Base-by-base conservation (phyloP, 768 basidiomycete species). In the Boletus reticulatus region DNA sequence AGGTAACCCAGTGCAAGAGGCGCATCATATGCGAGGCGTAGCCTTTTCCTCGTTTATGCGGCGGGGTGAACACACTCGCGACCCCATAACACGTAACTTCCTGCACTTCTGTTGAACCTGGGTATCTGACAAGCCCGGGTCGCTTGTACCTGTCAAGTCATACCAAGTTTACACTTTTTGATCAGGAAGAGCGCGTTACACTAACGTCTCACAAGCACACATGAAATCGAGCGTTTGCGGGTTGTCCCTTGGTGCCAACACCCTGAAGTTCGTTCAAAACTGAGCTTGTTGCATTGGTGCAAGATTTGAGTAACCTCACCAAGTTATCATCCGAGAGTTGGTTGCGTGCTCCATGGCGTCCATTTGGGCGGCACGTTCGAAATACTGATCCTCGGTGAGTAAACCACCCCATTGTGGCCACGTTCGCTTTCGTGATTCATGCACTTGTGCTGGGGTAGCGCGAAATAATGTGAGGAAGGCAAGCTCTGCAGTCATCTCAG, bases 11-110 rank as follows among this genome's bases (percentile, higher is more conserved):
- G 62, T 88, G 85, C 36, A 88, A 52, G 22, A 88, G 75, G 14
- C 78, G 73, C 84, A 87, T 84, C 84, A 86, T 84, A 56, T 84
- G 81, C 12, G 67, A 64, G 11, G 80, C 84, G 57, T 84, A 87
- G 19, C 86, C 84, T 50, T 78, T 78, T 12, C 76, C 70, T 50
- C 83, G 77, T 19, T 83, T 74, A 31, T 61, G 52, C 0, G 73
- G 64, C 16, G 81, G 80, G 6, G 84, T 85, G 65, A 77, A 87
- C 10, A 87, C 83, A 4, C 76, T 76, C 1, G 83, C 83, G 41
- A 87, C 68, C 1, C 70, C 81, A 56, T 85, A 85, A 39, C 79
- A 77, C 9, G 70, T 55, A 0, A 76, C 77, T 44, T 73, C 62
- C 45, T 76, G 67, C 22, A 64, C 57, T 19, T 42, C 52, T 45